Percentiles rank a stretch among this genome's conserved stretches.
phyloP scores from a whole-genome alignment of 306 rosid species.

The Malus asiatica region DNA sequence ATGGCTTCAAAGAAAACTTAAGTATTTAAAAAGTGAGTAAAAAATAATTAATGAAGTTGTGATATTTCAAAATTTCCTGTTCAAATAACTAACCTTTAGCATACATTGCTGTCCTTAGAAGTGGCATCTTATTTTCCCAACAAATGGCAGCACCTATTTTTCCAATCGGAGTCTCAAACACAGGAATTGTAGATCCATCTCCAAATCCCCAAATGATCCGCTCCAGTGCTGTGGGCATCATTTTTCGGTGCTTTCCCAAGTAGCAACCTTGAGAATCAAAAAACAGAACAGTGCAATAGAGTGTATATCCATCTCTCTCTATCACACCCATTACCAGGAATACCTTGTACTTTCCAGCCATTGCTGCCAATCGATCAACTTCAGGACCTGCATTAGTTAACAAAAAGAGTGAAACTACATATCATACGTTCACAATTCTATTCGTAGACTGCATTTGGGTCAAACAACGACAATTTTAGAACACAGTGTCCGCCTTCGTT shows the following conservation, averaged over 20 bases:
- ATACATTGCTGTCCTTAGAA: constrained; percentile 82
- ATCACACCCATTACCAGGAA: constrained; percentile 86
- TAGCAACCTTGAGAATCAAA: constrained; percentile 83
- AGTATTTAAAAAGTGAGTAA: background rate
- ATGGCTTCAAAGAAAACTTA: background rate
- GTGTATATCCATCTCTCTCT: constrained; percentile 91
- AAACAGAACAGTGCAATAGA: constrained; percentile 74
- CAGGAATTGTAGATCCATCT: constrained; percentile 92
- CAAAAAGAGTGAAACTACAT: background rate
- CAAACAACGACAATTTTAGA: background rate
- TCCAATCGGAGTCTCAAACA: constrained; percentile 79
- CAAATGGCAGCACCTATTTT: constrained; percentile 92
- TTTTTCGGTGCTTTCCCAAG: constrained; percentile 87
- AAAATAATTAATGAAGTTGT: background rate
- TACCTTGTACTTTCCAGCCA: constrained; percentile 85
- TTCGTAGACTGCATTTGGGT: background rate
- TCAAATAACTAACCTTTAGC: constrained; percentile 62
- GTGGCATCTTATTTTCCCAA: constrained; percentile 95
- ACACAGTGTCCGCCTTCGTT: background rate
- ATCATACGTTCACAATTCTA: background rate
- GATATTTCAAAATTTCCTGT: background rate
- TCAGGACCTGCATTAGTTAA: constrained; percentile 61
- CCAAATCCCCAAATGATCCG: constrained; percentile 93
- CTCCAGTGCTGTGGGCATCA: constrained; percentile 86
- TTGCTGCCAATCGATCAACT: constrained; percentile 82